These are phyloP conservation scores for Euphorbia lathyris DNA, from an alignment of 345 rosid genomes.

Conservation along the genomic window DNA sequence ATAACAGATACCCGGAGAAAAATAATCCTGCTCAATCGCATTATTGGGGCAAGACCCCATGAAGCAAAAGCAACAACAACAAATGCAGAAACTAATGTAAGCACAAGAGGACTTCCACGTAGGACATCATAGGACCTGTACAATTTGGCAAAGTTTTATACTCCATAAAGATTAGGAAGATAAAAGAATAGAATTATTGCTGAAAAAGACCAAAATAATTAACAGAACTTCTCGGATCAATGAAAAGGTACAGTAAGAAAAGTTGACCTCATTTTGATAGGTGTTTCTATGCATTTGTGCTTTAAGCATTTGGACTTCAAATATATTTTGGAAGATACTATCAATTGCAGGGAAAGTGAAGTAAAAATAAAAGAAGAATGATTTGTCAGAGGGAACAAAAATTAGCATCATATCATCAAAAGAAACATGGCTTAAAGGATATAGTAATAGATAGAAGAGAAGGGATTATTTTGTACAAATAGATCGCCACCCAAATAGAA, in stretches of 20 bases:
- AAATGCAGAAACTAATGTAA: constrained; percentile 58
- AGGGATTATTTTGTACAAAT: neutral
- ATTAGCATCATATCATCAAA: neutral
- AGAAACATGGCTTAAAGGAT: neutral
- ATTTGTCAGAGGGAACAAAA: neutral
- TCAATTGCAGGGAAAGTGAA: neutral
- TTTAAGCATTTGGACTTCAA: neutral
- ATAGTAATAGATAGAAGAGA: neutral
- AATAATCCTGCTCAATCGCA: constrained; percentile 50
- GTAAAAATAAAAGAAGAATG: neutral
- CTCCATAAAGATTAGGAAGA: neutral
- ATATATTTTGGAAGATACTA: neutral
- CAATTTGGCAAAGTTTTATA: neutral
- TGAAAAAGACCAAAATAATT: neutral
- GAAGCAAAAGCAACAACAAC: constrained; percentile 58
- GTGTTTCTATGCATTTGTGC: neutral
- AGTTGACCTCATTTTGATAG: neutral
- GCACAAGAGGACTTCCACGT: constrained; percentile 45
- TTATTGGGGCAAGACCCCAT: constrained; percentile 70
- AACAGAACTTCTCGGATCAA: neutral
- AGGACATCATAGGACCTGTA: constrained; percentile 60
- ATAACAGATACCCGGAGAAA: constrained; percentile 40
- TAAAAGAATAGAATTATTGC: neutral
- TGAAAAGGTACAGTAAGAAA: neutral
- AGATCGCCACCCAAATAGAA: neutral